phyloP scores from a whole-genome alignment of 225 moss, liverwort and hornwort species.

The Bryoerythrophyllum caledonicum region DNA sequence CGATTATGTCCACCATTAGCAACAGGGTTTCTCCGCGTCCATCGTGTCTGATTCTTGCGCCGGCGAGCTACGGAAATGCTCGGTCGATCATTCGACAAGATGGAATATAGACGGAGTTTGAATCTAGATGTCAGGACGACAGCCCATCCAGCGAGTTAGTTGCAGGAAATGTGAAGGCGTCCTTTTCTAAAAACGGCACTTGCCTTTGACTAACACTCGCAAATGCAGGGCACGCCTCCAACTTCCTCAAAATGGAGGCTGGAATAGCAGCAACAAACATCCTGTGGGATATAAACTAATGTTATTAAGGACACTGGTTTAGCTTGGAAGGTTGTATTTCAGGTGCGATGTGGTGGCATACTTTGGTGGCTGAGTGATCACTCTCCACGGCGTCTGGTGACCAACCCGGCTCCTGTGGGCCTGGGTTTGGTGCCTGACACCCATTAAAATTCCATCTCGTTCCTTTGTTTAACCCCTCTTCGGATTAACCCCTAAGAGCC shows the following conservation, averaged over 20 bases:
- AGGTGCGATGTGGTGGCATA: not conserved
- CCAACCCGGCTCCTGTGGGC: too few species aligned
- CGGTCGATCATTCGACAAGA: too few species aligned
- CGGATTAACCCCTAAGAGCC: too few species aligned
- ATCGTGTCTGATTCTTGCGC: not conserved
- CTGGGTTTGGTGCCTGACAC: too few species aligned
- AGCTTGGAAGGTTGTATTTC: constrained; percentile 1
- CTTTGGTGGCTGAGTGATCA: constrained; percentile 1
- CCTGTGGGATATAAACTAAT: too few species aligned
- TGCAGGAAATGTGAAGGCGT: not conserved
- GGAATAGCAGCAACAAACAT: not conserved
- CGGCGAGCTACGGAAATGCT: not conserved
- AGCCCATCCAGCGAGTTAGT: not conserved
- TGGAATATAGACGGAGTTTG: not conserved
- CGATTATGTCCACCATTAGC: not conserved
- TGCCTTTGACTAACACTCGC: not conserved
- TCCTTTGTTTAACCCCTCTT: too few species aligned
- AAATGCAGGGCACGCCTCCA: not conserved
- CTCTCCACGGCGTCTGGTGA: not conserved
- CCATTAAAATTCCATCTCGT: too few species aligned
- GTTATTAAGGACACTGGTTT: not conserved
- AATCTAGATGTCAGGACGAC: constrained; percentile 4
- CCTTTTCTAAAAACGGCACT: not conserved
- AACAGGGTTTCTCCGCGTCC: not conserved
- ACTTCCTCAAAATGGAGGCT: not conserved